Percentiles rank a stretch among this genome's conserved stretches.
phyloP scores from a whole-genome alignment of 2,329 filamentous ascomycete genomes.

The Sarocladium brachiariae region DNA sequence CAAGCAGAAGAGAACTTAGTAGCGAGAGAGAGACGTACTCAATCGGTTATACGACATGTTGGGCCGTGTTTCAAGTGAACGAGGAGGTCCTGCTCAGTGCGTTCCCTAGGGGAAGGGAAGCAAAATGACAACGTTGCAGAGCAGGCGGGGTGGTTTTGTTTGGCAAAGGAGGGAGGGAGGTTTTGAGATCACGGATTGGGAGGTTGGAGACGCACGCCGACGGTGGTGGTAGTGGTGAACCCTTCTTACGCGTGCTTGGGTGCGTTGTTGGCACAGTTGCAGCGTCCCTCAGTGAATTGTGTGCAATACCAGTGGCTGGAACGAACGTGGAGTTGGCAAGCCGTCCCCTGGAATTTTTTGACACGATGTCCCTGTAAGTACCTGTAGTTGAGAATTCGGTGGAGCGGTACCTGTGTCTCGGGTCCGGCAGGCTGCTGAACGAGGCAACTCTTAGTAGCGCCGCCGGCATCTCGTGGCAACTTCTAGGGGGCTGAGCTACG shows the following conservation, averaged over 20 bases:
- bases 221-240: not conserved
- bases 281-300: not conserved
- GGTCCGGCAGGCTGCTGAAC: too few species aligned
- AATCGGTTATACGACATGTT: conserved; percentile 69
- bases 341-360: conserved; percentile 2
- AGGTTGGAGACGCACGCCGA: not conserved
- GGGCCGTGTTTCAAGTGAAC: conserved; percentile 9
- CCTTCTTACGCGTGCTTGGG: not conserved
- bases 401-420: too few species aligned
- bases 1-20: conserved; percentile 5
- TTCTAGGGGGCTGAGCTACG: not conserved
- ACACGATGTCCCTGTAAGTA: not conserved
- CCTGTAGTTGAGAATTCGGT: not conserved
- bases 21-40: conserved; percentile 43
- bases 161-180: not conserved
- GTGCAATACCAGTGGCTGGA: not conserved
- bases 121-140: conserved; percentile 7
- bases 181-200: not conserved
- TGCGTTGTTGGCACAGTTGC: not conserved
- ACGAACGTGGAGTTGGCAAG: conserved; percentile 1
- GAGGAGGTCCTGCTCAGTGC: not conserved
- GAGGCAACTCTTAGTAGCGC: too few species aligned
- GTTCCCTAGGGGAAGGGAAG: conserved; percentile 1
- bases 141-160: conserved; percentile 1
- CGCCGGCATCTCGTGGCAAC: too few species aligned